These are phyloP conservation scores for Wickerhamiella pararugosa DNA, from an alignment of 1,139 yeast genomes.

Conservation along the genomic window DNA sequence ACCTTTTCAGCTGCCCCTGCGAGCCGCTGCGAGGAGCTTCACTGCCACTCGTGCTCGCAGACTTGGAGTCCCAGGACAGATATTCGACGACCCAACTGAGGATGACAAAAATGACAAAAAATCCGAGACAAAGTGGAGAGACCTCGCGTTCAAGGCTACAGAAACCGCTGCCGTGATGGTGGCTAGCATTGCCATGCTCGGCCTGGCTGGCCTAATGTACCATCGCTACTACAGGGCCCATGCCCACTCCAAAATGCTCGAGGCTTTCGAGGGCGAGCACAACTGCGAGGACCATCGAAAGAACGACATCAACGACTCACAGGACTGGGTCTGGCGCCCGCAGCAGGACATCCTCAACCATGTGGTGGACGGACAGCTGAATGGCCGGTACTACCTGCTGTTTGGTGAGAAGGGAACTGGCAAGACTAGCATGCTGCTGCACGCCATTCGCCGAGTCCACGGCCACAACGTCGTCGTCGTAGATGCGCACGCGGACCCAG, in stretches of 20 bases:
- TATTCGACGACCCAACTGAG: not conserved
- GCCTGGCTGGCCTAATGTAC: slow-evolving; percentile 55
- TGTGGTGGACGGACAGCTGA: slow-evolving; percentile 44
- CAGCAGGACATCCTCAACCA: slow-evolving; percentile 55
- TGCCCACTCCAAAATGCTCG: slow-evolving; percentile 48
- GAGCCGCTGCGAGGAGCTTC: too few species aligned
- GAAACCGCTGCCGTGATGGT: slow-evolving; percentile 67
- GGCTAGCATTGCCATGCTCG: slow-evolving; percentile 57
- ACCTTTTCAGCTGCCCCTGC: too few species aligned
- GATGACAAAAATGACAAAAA: not conserved
- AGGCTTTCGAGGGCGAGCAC: slow-evolving; percentile 46
- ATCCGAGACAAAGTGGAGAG: slow-evolving; percentile 6
- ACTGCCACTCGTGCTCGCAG: too few species aligned
- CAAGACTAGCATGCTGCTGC: slow-evolving; percentile 56
- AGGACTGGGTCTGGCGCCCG: slow-evolving; percentile 45
- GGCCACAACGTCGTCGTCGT: slow-evolving; percentile 56
- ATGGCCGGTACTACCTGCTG: slow-evolving; percentile 55
- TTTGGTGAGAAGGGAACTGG: slow-evolving; percentile 86
- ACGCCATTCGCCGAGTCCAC: slow-evolving; percentile 48
- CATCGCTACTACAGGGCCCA: slow-evolving; percentile 47
- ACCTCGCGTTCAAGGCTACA: slow-evolving; percentile 36
- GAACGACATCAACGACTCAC: slow-evolving; percentile 29
- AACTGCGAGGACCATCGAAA: too few species aligned
- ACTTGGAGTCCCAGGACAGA: too few species aligned
- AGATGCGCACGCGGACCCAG: slow-evolving; percentile 82